phyloP scores from a whole-genome alignment of 2,329 filamentous ascomycete species.

The Colletotrichum higginsianum region DNA sequence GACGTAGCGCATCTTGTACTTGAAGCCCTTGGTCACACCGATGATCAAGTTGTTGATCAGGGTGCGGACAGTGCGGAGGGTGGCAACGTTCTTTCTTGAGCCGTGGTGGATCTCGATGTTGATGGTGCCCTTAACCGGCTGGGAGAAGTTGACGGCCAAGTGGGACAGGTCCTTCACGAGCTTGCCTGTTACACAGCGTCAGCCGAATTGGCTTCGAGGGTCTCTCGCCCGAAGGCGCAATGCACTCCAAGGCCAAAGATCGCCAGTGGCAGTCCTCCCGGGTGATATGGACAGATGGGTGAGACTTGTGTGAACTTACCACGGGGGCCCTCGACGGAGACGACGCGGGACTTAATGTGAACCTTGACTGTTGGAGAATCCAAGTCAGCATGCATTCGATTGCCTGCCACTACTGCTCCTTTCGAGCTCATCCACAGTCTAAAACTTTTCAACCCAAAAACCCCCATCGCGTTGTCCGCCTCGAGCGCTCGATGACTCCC shows the following conservation, averaged over 20 bases:
- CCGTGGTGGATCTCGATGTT: slow-evolving; percentile 99
- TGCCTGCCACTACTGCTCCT: slow-evolving; percentile 46
- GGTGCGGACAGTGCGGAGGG: slow-evolving; percentile 97
- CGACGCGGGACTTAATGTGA: slow-evolving; percentile 94
- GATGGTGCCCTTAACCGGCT: slow-evolving; percentile 88
- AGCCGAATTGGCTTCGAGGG: slow-evolving; percentile 34
- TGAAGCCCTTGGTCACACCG: slow-evolving; percentile 98
- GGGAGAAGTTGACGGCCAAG: slow-evolving; percentile 94
- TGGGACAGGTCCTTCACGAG: slow-evolving; percentile 97
- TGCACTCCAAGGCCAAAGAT: neutral
- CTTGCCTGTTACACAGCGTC: slow-evolving; percentile 75
- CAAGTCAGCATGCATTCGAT: slow-evolving; percentile 52
- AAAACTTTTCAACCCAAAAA: slow-evolving; percentile 44
- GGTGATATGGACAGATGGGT: neutral
- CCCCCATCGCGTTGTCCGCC: slow-evolving; percentile 20
- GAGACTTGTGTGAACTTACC: slow-evolving; percentile 66
- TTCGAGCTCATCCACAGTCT: slow-evolving; percentile 46
- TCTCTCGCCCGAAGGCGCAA: slow-evolving; percentile 39
- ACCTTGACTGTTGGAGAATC: slow-evolving; percentile 84
- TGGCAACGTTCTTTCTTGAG: slow-evolving; percentile 96
- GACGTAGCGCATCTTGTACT: slow-evolving; percentile 99
- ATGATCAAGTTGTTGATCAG: slow-evolving; percentile 99
- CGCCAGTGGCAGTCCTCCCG: neutral
- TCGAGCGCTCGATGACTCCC: slow-evolving; percentile 26
- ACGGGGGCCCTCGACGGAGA: slow-evolving; percentile 97